Conservation (phyloP, 1,139 yeast species). For the Magnusiomyces fungicola region DNA sequence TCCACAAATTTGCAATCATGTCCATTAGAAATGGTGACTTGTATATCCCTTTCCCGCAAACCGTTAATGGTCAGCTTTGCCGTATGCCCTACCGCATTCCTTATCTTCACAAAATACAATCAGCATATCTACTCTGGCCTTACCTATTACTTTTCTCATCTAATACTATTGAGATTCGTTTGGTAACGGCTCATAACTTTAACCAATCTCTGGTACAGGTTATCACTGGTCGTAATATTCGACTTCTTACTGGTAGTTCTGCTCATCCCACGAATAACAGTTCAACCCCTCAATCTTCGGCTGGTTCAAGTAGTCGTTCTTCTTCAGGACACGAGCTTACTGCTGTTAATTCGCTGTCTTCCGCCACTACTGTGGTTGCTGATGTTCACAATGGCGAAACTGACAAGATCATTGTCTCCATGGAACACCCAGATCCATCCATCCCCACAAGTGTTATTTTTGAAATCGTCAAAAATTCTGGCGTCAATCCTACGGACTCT, state of each 20-base stretch:
- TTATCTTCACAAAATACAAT: conserved; percentile 11
- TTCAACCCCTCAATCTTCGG: not conserved
- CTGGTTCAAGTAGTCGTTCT: not conserved
- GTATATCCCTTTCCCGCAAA: conserved; percentile 1
- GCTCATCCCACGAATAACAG: not conserved
- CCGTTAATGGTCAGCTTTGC: not conserved
- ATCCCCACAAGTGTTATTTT: not conserved
- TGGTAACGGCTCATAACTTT: conserved; percentile 11
- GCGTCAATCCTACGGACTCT: not conserved
- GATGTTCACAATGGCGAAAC: not conserved
- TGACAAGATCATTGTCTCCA: not conserved
- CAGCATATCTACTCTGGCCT: conserved; percentile 13
- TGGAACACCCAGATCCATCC: conserved; percentile 4
- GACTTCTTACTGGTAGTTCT: conserved; percentile 6
- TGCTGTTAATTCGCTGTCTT: no score
- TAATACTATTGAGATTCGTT: conserved; percentile 12
- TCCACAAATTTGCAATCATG: conserved; percentile 15
- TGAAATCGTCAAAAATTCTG: not conserved
- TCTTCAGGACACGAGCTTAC: no score
- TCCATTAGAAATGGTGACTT: conserved; percentile 10
- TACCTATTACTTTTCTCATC: conserved; percentile 13
- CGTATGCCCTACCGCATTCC: conserved; percentile 5
- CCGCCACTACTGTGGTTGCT: no score
- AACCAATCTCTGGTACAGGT: conserved; percentile 14
- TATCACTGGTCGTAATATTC: conserved; percentile 14